These are phyloP conservation scores for Jamesozyma spencerorum DNA, from an alignment of 805 yeast species.

Conservation along the genomic window DNA sequence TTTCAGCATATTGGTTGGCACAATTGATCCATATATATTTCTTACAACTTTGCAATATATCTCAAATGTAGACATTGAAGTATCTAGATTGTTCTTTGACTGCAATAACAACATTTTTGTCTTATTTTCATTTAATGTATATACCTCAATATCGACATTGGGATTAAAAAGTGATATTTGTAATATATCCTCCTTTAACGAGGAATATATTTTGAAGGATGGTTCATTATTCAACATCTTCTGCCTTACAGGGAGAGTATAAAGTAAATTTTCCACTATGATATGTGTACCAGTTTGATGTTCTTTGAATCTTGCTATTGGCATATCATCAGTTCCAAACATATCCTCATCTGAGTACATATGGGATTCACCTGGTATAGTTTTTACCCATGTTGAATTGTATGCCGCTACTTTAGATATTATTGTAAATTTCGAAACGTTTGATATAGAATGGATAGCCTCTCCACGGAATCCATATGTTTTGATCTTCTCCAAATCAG, in stretches of 20 bases:
- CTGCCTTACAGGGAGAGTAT: conserved; percentile 24
- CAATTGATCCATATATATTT: conserved; percentile 13
- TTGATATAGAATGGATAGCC: conserved; percentile 49
- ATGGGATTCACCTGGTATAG: conserved; percentile 8
- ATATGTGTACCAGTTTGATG: conserved; percentile 16
- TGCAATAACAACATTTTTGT: conserved; percentile 3
- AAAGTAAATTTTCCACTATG: conserved; percentile 14
- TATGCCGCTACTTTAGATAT: conserved; percentile 34
- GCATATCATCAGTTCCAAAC: background rate
- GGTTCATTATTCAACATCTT: conserved; percentile 11
- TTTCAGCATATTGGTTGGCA: conserved; percentile 14
- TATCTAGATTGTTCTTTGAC: conserved; percentile 2
- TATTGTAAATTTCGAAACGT: conserved; percentile 38
- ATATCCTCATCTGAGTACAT: conserved; percentile 4
- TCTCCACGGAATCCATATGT: conserved; percentile 71
- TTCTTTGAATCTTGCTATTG: background rate
- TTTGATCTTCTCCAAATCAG: conserved; percentile 31
- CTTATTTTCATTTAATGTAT: conserved; percentile 4
- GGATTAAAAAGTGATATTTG: conserved; percentile 17
- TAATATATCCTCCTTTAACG: conserved; percentile 15
- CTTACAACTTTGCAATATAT: conserved; percentile 2
- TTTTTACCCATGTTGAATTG: conserved; percentile 24
- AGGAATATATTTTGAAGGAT: conserved; percentile 4
- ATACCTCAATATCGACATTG: conserved; percentile 7
- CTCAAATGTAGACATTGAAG: background rate